These are phyloP conservation scores for Pichia sorboxylosa DNA, from an alignment of 1,139 yeast species.

Conservation along the genomic window DNA sequence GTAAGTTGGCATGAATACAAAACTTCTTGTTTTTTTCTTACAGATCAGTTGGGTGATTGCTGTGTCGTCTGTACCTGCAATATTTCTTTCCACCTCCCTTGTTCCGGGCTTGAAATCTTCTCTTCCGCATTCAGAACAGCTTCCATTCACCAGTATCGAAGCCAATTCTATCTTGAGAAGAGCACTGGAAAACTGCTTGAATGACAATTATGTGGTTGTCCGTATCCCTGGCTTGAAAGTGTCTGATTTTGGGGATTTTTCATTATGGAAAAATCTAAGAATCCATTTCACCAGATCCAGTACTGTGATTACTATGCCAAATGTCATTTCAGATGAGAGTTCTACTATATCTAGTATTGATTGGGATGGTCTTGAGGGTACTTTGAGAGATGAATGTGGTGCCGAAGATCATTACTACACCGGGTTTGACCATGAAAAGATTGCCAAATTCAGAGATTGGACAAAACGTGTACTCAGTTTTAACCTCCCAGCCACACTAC, in stretches of 20 bases:
- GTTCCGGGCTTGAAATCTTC: constrained; percentile 29
- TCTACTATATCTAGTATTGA: constrained; percentile 20
- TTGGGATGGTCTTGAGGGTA: constrained; percentile 34
- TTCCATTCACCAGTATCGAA: constrained; percentile 26
- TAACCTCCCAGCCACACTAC: constrained; percentile 25
- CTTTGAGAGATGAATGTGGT: constrained; percentile 35
- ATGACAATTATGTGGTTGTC: constrained; percentile 58
- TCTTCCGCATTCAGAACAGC: constrained; percentile 23
- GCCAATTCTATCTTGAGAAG: constrained; percentile 38
- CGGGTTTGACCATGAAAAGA: constrained; percentile 33
- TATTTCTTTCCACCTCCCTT: constrained; percentile 16
- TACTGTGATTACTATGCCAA: constrained; percentile 51
- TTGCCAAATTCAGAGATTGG: constrained; percentile 45
- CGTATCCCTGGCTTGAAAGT: constrained; percentile 58
- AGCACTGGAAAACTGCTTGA: constrained; percentile 47
- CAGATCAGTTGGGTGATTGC: too few relatives aligned
- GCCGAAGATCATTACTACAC: constrained; percentile 32
- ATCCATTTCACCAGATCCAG: constrained; percentile 49
- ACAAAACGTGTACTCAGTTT: constrained; percentile 48
- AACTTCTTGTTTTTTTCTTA: too few relatives aligned
- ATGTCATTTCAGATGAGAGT: constrained; percentile 23
- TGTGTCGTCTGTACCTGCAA: constrained; percentile 14
- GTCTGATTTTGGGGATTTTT: constrained; percentile 41
- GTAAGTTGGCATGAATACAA: too few relatives aligned
- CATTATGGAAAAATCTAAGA: constrained; percentile 43